phyloP scores from a whole-genome alignment of 441 rosid species.

The Bruguiera hainesii region DNA sequence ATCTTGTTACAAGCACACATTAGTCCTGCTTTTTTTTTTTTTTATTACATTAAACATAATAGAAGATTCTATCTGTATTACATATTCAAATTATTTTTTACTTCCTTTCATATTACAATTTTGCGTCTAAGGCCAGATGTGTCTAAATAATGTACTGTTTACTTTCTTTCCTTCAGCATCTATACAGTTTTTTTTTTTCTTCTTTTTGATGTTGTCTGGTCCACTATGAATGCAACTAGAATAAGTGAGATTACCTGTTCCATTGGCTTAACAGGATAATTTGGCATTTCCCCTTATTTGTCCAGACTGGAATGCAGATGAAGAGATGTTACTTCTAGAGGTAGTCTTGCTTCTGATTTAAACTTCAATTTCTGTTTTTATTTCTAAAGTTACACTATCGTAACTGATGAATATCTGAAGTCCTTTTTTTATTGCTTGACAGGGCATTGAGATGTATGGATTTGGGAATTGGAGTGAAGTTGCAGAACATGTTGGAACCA shows the following conservation, averaged over 20 bases:
- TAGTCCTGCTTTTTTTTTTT: neutral
- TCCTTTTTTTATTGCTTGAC: conserved; percentile 23
- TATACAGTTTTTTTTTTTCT: neutral
- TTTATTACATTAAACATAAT: neutral
- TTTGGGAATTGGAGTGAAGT: conserved; percentile 97
- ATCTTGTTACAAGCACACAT: neutral
- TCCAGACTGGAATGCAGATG: conserved; percentile 95
- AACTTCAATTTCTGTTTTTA: conserved; percentile 3
- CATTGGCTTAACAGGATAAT: conserved; percentile 62
- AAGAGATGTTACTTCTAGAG: conserved; percentile 94
- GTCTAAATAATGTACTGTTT: neutral
- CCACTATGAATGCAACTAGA: neutral
- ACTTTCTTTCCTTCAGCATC: neutral
- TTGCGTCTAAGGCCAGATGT: neutral
- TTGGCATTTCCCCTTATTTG: conserved; percentile 82
- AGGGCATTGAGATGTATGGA: conserved; percentile 97
- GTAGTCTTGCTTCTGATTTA: conserved; percentile 32
- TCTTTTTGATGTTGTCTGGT: neutral
- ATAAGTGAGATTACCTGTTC: neutral
- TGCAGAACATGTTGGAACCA: conserved; percentile 82
- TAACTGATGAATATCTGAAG: conserved; percentile 4
- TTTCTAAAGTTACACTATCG: neutral
- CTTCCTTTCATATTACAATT: neutral
- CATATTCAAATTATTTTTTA: neutral
- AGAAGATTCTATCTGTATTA: neutral